phyloP scores from a whole-genome alignment of 306 rosid genomes.

The Quillaja saponaria region DNA sequence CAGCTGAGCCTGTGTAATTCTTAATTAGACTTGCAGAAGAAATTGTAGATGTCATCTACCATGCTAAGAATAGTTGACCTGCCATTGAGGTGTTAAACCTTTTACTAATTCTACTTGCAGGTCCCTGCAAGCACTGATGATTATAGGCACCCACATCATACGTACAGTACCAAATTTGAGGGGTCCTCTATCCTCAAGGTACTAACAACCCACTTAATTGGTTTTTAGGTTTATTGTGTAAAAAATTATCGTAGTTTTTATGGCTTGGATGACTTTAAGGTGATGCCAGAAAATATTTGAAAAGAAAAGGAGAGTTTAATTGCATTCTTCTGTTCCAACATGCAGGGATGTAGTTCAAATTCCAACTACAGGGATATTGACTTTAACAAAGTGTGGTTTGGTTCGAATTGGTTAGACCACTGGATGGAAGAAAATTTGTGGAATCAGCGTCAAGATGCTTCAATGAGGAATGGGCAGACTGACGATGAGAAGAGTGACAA shows the following conservation, averaged over 20 bases:
- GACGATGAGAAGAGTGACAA: slow-evolving; percentile 80
- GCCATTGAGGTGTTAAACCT: slow-evolving; percentile 1
- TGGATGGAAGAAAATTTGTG: slow-evolving; percentile 88
- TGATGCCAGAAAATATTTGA: background rate
- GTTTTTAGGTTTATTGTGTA: background rate
- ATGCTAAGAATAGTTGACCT: slow-evolving; percentile 9
- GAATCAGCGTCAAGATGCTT: slow-evolving; percentile 40
- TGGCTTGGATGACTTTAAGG: background rate
- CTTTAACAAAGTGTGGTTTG: slow-evolving; percentile 42
- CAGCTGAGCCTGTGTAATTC: too few species aligned
- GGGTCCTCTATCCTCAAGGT: slow-evolving; percentile 79
- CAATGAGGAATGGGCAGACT: slow-evolving; percentile 34
- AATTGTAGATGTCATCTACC: background rate
- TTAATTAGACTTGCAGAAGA: background rate
- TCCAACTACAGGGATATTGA: slow-evolving; percentile 55
- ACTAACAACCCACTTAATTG: background rate
- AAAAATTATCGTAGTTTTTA: background rate
- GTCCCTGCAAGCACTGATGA: slow-evolving; percentile 46
- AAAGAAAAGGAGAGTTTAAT: background rate
- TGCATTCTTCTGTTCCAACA: slow-evolving; percentile 13
- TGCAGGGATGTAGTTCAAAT: slow-evolving; percentile 85
- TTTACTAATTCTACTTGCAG: slow-evolving; percentile 36
- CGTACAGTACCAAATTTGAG: slow-evolving; percentile 54
- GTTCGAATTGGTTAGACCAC: slow-evolving; percentile 66
- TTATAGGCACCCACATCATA: slow-evolving; percentile 44